phyloP scores from a whole-genome alignment of 306 rosid genomes.

The Macrotyloma uniflorum region DNA sequence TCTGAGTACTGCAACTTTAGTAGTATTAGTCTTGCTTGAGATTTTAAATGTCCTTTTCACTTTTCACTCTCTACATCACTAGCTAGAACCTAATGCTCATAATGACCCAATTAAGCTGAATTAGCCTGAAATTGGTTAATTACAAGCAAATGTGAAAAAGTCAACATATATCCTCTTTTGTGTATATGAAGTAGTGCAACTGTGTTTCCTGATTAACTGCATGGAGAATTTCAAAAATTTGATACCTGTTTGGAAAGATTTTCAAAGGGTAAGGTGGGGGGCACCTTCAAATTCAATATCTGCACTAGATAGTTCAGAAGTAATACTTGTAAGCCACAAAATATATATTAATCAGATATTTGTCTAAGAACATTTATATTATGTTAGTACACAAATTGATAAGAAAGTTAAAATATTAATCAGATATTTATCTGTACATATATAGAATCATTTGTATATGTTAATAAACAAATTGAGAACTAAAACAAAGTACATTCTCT shows the following conservation, averaged over 20 bases:
- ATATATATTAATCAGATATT: neutral
- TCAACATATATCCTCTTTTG: too few relatives aligned
- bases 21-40: constrained; percentile 27
- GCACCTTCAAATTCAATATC: too few relatives aligned
- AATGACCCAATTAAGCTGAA: neutral
- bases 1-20: too few relatives aligned
- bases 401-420: too few relatives aligned
- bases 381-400: neutral
- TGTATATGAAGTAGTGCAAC: too few relatives aligned
- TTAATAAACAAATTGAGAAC: neutral
- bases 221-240: too few relatives aligned
- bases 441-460: neutral
- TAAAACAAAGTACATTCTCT: neutral
- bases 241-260: too few relatives aligned
- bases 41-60: constrained; percentile 23
- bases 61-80: neutral
- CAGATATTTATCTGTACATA: neutral
- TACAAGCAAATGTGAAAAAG: too few relatives aligned
- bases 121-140: too few relatives aligned
- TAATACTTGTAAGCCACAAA: too few relatives aligned
- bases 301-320: neutral
- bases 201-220: too few relatives aligned
- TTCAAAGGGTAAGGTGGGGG: too few relatives aligned
- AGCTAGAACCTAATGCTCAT: constrained; percentile 11
- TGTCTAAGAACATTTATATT: neutral